Base-by-base conservation (phyloP, 2,329 filamentous ascomycete genomes). In the Neoascochyta sp. region DNA sequence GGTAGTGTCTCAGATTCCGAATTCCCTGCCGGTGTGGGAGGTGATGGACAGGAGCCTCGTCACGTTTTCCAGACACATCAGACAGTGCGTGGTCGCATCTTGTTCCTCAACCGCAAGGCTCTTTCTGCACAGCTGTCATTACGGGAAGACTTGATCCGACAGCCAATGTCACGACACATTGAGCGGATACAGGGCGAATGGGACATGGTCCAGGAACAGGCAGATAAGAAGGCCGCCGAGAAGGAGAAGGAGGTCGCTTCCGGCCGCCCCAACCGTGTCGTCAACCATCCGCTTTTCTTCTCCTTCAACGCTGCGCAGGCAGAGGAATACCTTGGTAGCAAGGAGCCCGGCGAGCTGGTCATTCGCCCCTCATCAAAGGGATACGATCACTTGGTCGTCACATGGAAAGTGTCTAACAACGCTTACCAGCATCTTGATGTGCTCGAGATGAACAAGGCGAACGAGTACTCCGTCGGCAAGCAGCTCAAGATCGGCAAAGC, bases 371-470 rank as follows among this genome's bases (percentile, higher is more conserved):
- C 88, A 1, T 95, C 88, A 16, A 95, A 94, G 63, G 92, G 92
- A 24, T 84, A 87, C 36, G 92, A 98, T 61, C 92, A 98, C 68
- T 73, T 98, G 32, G 88, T 90, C 6, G 80, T 98, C 25, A 98
- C 92, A 0, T 98, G 92, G 92, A 98, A 98, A 70, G 89, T 98
- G 9, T 83, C 87, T 2, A 88, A 96, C 60, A 83, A 84, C 37
- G 81, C 96, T n/a, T 98, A 89, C 62, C 89, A 98, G 65, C 92
- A 98, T 63, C 86, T 98, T 43, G 92, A 98, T 63, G 90, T 98
- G 18, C 75, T 98, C 21, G 92, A 98, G 66, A 74, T 98, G 55
- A 86, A 94, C 63, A 98, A 98, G 66, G 87, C 95, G 42, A 96
- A 88, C 41, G 90, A 96, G 60, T 96, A 95, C 61, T 89, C 88